Conservation (phyloP, 495 filamentous ascomycete species). For the Penicillium simplicissimum region DNA sequence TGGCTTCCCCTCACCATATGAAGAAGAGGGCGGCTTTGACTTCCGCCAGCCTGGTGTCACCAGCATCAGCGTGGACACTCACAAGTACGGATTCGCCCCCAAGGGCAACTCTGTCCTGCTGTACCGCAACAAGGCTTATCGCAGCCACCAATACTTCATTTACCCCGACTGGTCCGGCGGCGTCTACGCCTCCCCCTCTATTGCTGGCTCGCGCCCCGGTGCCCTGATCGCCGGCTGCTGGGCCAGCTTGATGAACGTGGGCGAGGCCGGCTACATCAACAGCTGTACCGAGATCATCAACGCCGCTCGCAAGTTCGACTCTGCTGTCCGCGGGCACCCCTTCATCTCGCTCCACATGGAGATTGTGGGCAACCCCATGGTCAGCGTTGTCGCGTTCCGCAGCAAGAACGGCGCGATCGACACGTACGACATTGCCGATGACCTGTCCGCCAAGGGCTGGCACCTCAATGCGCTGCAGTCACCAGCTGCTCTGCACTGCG, state of each 20-base stretch:
- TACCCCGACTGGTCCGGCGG: slow-evolving; percentile 93
- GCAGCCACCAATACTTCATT: slow-evolving; percentile 93
- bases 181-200: slow-evolving; percentile 88
- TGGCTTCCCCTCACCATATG: slow-evolving; percentile 66
- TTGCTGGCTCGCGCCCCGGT: slow-evolving; percentile 89
- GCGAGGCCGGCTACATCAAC: slow-evolving; percentile 85
- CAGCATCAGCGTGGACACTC: slow-evolving; percentile 92
- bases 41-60: slow-evolving; percentile 94
- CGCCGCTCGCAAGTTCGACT: slow-evolving; percentile 78
- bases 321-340: slow-evolving; percentile 66
- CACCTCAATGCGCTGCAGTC: slow-evolving; percentile 93
- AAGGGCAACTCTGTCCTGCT: slow-evolving; percentile 93
- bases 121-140: slow-evolving; percentile 77
- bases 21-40: slow-evolving; percentile 79
- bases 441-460: slow-evolving; percentile 81
- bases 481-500: slow-evolving; percentile 92
- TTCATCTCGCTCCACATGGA: slow-evolving; percentile 68
- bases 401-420: slow-evolving; percentile 67
- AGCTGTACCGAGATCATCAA: slow-evolving; percentile 87
- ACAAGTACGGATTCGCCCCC: slow-evolving; percentile 98
- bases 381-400: slow-evolving; percentile 86
- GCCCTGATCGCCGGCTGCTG: slow-evolving; percentile 94
- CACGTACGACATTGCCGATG: slow-evolving; percentile 86
- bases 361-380: slow-evolving; percentile 81
- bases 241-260: slow-evolving; percentile 83